These are phyloP conservation scores for Bauhinia variegata DNA, from an alignment of 306 rosid genomes.

Conservation along the genomic window DNA sequence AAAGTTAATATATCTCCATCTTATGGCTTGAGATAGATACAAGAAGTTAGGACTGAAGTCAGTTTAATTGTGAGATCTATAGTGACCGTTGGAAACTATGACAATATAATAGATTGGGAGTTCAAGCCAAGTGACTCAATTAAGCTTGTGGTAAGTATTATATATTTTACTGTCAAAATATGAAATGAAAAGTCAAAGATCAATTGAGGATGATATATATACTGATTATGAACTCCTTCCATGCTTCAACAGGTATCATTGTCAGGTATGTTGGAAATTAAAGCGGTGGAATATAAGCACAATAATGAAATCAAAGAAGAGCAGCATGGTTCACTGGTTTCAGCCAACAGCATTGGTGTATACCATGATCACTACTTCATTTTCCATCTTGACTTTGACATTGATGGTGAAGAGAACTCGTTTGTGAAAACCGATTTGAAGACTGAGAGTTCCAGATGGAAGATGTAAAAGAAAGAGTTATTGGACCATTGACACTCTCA, in stretches of 20 bases:
- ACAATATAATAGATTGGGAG: conserved; percentile 48
- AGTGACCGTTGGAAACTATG: conserved; percentile 49
- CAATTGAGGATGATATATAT: too few species aligned
- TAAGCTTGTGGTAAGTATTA: conserved; percentile 30
- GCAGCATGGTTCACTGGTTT: conserved; percentile 48
- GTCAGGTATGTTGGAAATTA: conserved; percentile 51
- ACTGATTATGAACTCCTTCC: background rate
- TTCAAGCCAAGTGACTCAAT: conserved; percentile 51
- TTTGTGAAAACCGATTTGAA: conserved; percentile 51
- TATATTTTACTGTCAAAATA: too few species aligned
- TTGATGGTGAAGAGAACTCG: conserved; percentile 59
- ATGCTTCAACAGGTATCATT: conserved; percentile 36
- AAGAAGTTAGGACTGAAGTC: conserved; percentile 42
- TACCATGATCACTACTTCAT: conserved; percentile 69
- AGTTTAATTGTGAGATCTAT: conserved; percentile 42
- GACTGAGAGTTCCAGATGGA: conserved; percentile 35
- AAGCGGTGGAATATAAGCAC: conserved; percentile 39
- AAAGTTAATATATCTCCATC: too few species aligned
- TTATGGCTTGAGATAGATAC: conserved; percentile 20
- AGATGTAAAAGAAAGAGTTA: conserved; percentile 60
- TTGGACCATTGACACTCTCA: conserved; percentile 41
- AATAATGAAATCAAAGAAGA: conserved; percentile 49
- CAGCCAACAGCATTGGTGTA: conserved; percentile 54
- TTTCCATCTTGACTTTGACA: conserved; percentile 61
- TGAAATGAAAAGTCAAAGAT: too few species aligned